Evolutionary conservation across 176 grass and related monocot genomes (phyloP), one percentile per base, ranked within the genome.

Genomic region (Phoenix roebelenii): DNA sequence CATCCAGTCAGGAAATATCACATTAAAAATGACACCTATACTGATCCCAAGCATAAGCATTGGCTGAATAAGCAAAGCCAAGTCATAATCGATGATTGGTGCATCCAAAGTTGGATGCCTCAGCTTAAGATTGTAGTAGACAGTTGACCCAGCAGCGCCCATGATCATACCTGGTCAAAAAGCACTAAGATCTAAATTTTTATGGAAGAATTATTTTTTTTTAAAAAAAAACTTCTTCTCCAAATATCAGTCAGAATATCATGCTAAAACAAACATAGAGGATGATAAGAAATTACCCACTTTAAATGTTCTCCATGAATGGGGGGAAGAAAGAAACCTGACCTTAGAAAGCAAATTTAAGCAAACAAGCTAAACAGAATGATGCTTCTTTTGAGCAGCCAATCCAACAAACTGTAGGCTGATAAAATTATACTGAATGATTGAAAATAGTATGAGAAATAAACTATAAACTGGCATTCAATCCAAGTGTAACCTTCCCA

Each of bases 21-120:
- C 83, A 68, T 95, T 95, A 52, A 95, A 95, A 56, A 72, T 67
- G 53, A 89, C 90, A 22, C 90, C 85, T n/a, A 95, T 87, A 74
- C 90, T 95, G 70, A 95, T 87, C 18, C 85, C 90, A 26, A 95
- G 83, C 90, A 89, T 95, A 29, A 95, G 80, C 85, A 95, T 95
- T 65, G 86, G 86, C 48, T 89, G 90, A 49, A 95, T 78, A n/a
- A 95, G 83, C 49, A 95, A 58, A 6, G 90, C 83, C 24, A 95
- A 76, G 60, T 95, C 86, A 48, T 89, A 95, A 28, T 95, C 90
- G 3, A 95, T 95, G 76, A 95, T 66, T 2, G 86, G 90, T 77
- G 82, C 76, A 60, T 95, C 82, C 57, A 95, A 67, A 30, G 82
- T 84, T 0, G 90, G 86, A 76, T 89, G 90, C 52, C 88, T 83